phyloP scores from a whole-genome alignment of 345 rosid genomes.

The Rhodamnia rubescens region DNA sequence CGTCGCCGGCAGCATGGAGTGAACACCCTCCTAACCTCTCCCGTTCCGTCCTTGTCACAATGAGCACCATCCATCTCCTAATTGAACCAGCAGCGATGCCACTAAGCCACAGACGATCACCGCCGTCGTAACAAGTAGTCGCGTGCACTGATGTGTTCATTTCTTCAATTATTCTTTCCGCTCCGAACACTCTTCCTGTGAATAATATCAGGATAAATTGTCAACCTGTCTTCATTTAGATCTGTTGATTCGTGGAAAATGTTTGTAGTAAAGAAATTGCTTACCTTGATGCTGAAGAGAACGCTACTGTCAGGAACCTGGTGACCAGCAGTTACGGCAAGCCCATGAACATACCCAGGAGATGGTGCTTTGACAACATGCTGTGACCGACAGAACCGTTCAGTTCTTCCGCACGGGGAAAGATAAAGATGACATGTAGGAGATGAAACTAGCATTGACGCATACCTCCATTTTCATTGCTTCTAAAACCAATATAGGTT shows the following conservation, averaged over 20 bases:
- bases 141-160: background rate
- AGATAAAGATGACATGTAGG: background rate
- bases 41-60: background rate
- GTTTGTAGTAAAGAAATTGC: background rate
- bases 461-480: slow-evolving; percentile 99
- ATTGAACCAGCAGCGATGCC: background rate
- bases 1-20: background rate
- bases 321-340: slow-evolving; percentile 54
- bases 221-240: background rate
- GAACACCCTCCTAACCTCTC: background rate
- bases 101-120: background rate
- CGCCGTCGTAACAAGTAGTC: background rate
- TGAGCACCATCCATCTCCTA: background rate
- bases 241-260: background rate
- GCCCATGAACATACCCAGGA: slow-evolving; percentile 60
- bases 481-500: slow-evolving; percentile 73
- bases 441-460: background rate
- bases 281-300: slow-evolving; percentile 71
- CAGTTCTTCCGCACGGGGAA: background rate
- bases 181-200: background rate
- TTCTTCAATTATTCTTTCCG: background rate
- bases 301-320: slow-evolving; percentile 65
- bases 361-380: slow-evolving; percentile 80
- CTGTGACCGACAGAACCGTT: slow-evolving; percentile 14
- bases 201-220: background rate